Evolutionary conservation across 2,329 filamentous ascomycete species (phyloP), one percentile per base, ranked within the genome.

Genomic region (Endocalyx cinctus): DNA sequence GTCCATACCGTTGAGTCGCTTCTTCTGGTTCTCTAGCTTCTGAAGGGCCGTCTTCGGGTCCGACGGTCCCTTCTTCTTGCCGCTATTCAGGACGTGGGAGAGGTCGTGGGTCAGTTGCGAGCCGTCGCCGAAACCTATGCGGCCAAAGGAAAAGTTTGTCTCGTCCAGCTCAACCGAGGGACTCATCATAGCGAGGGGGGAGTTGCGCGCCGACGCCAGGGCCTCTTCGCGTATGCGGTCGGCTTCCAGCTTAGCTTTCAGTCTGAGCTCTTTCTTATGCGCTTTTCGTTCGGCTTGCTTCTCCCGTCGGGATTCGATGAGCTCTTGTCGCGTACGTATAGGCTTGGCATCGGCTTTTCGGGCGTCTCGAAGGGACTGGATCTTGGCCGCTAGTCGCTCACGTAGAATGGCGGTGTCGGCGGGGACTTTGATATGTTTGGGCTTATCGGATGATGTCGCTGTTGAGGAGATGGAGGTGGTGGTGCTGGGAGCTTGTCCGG

Each of bases 111-210:
- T 86, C 30, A 94, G 71, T 42, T 84, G 75, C 32, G 87, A 76
- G 25, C 90, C 90, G 55, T 97, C 90, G 5, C 77, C 77, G 57
- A 97, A 98, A 10, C 87, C 80, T n/a, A 98, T 80, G 22, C 87
- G 82, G 19, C 89, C 88, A 59, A 97, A 98, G 5, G 87, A 79
- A 57, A 95, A 94, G 64, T 82, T 85, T 53, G 79, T 82, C 4
- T 70, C 63, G 20, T 69, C 13, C 7, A 71, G 57, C 37, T 72
- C 69, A 17, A 77, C 60, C 8, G 67, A 62, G 0, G 75, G 72
- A 49, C 71, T 77, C 59, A 79, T 70, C 35, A 77, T 69, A 40
- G 69, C 64, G 4, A 59, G 59, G 12, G 78, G 78, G 4, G 78
- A 82, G 50, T 76, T 77, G 37, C 77, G 73, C 10, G 76, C 75